Evolutionary conservation across 441 rosid species (phyloP).

Genomic region (Erodium chrysanthum): DNA sequence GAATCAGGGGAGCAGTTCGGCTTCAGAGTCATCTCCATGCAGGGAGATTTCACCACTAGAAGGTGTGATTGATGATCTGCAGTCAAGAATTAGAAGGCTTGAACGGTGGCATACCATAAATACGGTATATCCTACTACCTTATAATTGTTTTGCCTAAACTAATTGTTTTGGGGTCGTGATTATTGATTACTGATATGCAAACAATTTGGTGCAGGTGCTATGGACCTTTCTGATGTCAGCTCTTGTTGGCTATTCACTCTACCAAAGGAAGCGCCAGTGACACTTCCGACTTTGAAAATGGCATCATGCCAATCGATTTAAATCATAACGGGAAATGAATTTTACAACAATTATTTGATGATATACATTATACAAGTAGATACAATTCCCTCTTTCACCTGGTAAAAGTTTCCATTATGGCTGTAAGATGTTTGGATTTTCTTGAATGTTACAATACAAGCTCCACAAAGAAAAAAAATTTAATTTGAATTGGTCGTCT

Average conservation of each 20-base stretch:
- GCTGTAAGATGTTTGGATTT: not conserved
- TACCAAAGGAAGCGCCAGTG: constrained; percentile 79
- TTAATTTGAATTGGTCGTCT: not conserved
- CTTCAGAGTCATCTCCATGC: constrained; percentile 69
- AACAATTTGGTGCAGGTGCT: constrained; percentile 47
- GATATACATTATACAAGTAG: not conserved
- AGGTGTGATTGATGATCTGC: constrained; percentile 75
- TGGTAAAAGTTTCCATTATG: not conserved
- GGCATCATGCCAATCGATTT: not conserved
- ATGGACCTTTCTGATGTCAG: constrained; percentile 96
- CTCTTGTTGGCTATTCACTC: constrained; percentile 88
- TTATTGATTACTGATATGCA: not conserved
- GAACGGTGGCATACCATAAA: constrained; percentile 92
- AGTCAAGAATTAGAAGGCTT: constrained; percentile 71
- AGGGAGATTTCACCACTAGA: constrained; percentile 62
- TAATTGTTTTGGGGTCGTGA: too few relatives aligned
- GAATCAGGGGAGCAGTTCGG: constrained; percentile 58
- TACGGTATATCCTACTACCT: constrained; percentile 41
- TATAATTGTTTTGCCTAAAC: not conserved
- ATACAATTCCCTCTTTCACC: not conserved
- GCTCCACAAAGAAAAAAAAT: not conserved
- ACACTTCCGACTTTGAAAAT: constrained; percentile 9
- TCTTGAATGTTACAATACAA: not conserved
- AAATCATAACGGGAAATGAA: not conserved
- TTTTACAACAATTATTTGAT: not conserved